phyloP scores from a whole-genome alignment of 371 early-diverging fungal species.

The Syncephalastrum racemosum region DNA sequence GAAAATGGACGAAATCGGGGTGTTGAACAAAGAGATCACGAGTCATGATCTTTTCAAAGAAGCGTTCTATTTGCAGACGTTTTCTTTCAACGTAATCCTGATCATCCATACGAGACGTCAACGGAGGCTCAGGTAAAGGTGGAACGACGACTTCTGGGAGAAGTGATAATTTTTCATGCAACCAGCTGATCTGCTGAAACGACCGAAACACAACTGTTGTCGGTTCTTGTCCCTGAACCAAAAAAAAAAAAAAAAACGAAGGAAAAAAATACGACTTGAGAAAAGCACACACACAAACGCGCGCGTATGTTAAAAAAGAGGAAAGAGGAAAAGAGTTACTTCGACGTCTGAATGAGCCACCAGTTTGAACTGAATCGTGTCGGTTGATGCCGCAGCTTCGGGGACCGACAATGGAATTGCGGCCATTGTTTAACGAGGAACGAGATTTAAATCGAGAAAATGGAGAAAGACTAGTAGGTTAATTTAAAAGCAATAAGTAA shows the following conservation, averaged over 20 bases:
- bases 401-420: constrained; percentile 42
- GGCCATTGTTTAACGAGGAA: too few relatives aligned
- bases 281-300: background rate
- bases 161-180: constrained; percentile 45
- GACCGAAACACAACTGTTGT: constrained; percentile 45
- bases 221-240: too few relatives aligned
- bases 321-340: constrained; percentile 4
- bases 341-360: constrained; percentile 39
- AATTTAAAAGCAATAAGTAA: too few relatives aligned
- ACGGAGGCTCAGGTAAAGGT: constrained; percentile 56
- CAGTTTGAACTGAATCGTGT: constrained; percentile 63
- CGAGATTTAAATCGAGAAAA: too few relatives aligned
- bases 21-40: constrained; percentile 43
- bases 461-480: too few relatives aligned
- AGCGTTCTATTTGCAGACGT: constrained; percentile 53
- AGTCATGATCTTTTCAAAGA: constrained; percentile 46
- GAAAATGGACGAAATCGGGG: constrained; percentile 49
- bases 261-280: constrained; percentile 5
- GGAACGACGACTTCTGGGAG: constrained; percentile 50
- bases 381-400: constrained; percentile 63
- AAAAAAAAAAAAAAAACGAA: too few relatives aligned
- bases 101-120: constrained; percentile 51
- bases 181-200: constrained; percentile 62
- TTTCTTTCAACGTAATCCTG: constrained; percentile 65
- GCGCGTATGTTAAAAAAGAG: too few relatives aligned